These are phyloP conservation scores for Orbilia quercus DNA, from an alignment of 2,329 filamentous ascomycete genomes.

Conservation along the genomic window DNA sequence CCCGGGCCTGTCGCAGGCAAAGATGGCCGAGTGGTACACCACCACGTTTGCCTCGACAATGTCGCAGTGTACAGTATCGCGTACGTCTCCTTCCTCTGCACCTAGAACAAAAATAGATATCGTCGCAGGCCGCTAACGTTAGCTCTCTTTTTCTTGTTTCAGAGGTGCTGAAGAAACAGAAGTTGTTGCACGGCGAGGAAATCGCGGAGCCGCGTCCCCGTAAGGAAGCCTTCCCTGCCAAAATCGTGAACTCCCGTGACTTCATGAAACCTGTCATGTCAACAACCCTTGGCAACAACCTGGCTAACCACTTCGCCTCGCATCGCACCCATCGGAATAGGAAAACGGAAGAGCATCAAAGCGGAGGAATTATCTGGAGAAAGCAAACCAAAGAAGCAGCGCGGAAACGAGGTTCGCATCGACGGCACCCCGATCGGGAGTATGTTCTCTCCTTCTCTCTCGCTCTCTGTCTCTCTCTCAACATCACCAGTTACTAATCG, in stretches of 20 bases:
- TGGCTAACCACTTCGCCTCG: constrained; percentile 22
- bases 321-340: constrained; percentile 14
- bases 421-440: constrained; percentile 48
- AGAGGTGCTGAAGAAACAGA: constrained; percentile 56
- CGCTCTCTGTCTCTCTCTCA: not conserved
- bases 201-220: constrained; percentile 56
- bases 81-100: constrained; percentile 31
- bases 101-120: not conserved
- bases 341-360: constrained; percentile 52
- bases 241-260: constrained; percentile 55
- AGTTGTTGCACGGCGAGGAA: constrained; percentile 55
- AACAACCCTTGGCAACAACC: constrained; percentile 41
- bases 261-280: constrained; percentile 16
- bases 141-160: constrained; percentile 11
- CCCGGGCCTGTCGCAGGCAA: constrained; percentile 53
- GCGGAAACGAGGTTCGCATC: constrained; percentile 24
- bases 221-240: constrained; percentile 33
- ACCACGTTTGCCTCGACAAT: constrained; percentile 52
- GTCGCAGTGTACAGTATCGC: constrained; percentile 56
- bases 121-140: not conserved
- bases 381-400: constrained; percentile 48
- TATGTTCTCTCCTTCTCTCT: constrained; percentile 11
- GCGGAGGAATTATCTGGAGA: constrained; percentile 39
- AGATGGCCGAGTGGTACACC: constrained; percentile 56
- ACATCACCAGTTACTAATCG: constrained; percentile 19